phyloP scores from a whole-genome alignment of 495 filamentous ascomycete genomes.

The Parachaetomium inaequale region DNA sequence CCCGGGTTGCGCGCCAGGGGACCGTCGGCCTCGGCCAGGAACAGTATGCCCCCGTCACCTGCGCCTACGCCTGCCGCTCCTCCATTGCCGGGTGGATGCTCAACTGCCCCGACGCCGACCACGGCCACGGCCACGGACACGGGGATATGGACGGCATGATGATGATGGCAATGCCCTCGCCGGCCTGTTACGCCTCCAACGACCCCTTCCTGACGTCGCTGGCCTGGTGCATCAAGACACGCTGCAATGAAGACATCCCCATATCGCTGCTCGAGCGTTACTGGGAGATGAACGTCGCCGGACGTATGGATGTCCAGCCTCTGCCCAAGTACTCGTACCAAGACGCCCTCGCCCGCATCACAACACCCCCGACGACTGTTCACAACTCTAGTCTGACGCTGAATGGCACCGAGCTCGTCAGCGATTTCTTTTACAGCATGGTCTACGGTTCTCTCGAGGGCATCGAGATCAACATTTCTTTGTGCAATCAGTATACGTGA shows the following conservation, averaged over 20 bases:
- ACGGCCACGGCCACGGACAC: no score
- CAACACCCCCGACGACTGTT: no score
- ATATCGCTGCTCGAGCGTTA: not conserved
- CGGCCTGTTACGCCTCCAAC: not conserved
- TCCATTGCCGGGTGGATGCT: not conserved
- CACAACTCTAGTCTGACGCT: no score
- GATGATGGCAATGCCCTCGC: not conserved
- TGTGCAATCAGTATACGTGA: not conserved
- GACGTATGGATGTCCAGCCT: no score
- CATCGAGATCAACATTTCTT: not conserved
- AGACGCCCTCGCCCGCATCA: no score
- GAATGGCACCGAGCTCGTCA: not conserved
- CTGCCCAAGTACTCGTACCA: no score
- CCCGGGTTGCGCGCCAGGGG: not conserved
- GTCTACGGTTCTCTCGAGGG: not conserved
- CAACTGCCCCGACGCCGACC: not conserved
- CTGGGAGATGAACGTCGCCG: no score
- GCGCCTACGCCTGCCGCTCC: not conserved
- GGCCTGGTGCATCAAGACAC: not conserved
- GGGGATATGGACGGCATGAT: not conserved
- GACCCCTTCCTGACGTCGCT: not conserved
- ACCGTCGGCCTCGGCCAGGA: not conserved
- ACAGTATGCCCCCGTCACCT: not conserved
- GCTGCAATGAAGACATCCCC: not conserved
- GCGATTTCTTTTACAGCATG: not conserved